Conservation (phyloP, 1,284 basidiomycete species). For the Mixia osmundae region DNA sequence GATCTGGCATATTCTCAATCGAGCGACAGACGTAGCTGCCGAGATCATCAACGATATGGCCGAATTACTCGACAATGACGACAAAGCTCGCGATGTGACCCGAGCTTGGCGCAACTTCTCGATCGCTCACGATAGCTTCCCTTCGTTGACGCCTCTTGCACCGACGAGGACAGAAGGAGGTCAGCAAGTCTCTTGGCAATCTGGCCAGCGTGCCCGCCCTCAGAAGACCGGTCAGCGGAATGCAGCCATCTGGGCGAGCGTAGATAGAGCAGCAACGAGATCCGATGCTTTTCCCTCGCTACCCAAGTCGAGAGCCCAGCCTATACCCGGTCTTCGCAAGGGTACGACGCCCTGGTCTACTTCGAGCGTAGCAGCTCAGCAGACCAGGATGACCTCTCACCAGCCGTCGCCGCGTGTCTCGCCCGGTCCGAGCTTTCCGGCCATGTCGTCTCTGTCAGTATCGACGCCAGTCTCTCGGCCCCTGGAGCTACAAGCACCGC, state of each 20-base stretch:
- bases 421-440: too few species aligned
- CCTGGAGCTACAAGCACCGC: too few species aligned
- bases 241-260: slow-evolving; percentile 14
- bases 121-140: slow-evolving; percentile 28
- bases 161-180: slow-evolving; percentile 10
- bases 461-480: too few species aligned
- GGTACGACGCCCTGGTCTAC: not conserved
- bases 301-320: too few species aligned
- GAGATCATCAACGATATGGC: slow-evolving; percentile 54
- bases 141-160: slow-evolving; percentile 4
- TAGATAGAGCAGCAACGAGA: slow-evolving; percentile 12
- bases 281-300: not conserved
- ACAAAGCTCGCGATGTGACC: slow-evolving; percentile 53
- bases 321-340: not conserved
- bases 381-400: not conserved
- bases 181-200: slow-evolving; percentile 9
- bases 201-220: slow-evolving; percentile 6
- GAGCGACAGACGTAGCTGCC: slow-evolving; percentile 47
- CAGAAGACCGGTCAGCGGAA: slow-evolving; percentile 3
- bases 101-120: slow-evolving; percentile 61
- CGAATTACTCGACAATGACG: slow-evolving; percentile 56
- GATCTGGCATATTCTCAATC: slow-evolving; percentile 59
- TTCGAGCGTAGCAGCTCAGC: not conserved
- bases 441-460: too few species aligned
- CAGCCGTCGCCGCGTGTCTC: not conserved